Conservation (phyloP, 2,329 filamentous ascomycete genomes). For the Xylaria sp. region DNA sequence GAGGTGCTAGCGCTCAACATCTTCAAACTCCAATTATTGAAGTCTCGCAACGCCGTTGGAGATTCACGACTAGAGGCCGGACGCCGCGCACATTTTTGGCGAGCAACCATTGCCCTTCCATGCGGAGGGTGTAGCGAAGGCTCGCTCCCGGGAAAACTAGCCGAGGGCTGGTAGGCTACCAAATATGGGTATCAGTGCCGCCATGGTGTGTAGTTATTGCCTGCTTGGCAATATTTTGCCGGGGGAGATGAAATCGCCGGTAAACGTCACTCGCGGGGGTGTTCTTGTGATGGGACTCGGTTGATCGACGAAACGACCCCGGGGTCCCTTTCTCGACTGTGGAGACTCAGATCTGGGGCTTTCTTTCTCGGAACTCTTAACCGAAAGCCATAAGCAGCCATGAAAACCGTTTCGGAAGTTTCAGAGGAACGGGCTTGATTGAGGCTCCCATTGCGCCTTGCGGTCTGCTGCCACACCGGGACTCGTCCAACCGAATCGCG, state of each 20-base stretch:
- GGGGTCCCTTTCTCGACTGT: conserved; percentile 34
- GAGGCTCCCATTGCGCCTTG: conserved; percentile 43
- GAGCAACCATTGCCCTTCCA: neutral
- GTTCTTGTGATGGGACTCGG: conserved; percentile 23
- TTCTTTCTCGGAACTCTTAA: conserved; percentile 43
- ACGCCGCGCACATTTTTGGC: neutral
- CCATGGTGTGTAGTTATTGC: conserved; percentile 1
- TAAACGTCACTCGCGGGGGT: conserved; percentile 21
- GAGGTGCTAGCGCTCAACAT: neutral
- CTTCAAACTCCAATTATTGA: conserved; percentile 2
- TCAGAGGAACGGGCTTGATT: conserved; percentile 39
- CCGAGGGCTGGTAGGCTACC: neutral
- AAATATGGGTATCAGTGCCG: neutral
- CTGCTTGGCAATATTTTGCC: conserved; percentile 17
- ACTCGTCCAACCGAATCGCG: conserved; percentile 44
- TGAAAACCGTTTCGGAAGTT: conserved; percentile 44
- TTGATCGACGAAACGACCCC: conserved; percentile 33
- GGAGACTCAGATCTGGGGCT: conserved; percentile 40
- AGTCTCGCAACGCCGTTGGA: neutral
- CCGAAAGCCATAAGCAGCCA: conserved; percentile 50
- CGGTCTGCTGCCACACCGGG: conserved; percentile 39
- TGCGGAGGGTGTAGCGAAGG: neutral
- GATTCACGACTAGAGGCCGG: neutral
- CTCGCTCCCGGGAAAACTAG: neutral
- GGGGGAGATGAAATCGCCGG: conserved; percentile 13